Evolutionary conservation across 768 basidiomycete species (phyloP), one percentile per base, ranked within the genome.

Genomic region (Mycena chlorophos): DNA sequence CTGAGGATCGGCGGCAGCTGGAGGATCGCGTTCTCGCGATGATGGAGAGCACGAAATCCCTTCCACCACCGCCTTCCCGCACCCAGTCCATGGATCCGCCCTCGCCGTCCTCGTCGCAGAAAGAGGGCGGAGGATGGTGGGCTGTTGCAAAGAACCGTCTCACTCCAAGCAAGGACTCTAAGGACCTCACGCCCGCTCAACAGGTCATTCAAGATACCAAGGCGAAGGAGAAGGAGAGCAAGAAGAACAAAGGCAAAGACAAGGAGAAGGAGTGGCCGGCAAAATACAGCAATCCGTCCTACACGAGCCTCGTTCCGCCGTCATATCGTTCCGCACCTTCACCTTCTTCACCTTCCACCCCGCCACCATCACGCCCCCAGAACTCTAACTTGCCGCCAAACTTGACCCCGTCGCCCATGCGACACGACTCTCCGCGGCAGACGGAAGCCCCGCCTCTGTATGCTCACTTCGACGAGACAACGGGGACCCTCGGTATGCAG

Each of bases 161-260:
- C 10, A 91, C 89, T 1, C 89, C 91, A 2, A 87, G 87, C 13
- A 93, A 91, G 63, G 85, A 85, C 12, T 82, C 90, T 12, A 93
- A 91, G 63, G 85, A 85, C 12, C 82, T 90, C n/a, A 93, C 91
- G 0, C 89, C 91, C 8, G 91, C 91, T 0, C 91, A 93, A 64
- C 89, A 91, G 62, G 78, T 94, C 51, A 85, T 92, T 46, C 78
- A 80, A 54, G 90, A 93, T 6, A 75, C 88, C 17, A 89, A 91
- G 65, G 74, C 80, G 19, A 78, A 82, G 39, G 82, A 87, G 52
- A 86, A 83, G 64, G 83, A 42, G 22, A 37, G 84, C 47, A 71
- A 72, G 65, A 75, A 73, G 61, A 77, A 75, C 51, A n/a, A n/a
- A n/a, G 73, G 68, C 25, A 80, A 79, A 60, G 76, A 73, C 25